Evolutionary conservation across 1,139 yeast species (phyloP).

Genomic region (Diutina rugosa): DNA sequence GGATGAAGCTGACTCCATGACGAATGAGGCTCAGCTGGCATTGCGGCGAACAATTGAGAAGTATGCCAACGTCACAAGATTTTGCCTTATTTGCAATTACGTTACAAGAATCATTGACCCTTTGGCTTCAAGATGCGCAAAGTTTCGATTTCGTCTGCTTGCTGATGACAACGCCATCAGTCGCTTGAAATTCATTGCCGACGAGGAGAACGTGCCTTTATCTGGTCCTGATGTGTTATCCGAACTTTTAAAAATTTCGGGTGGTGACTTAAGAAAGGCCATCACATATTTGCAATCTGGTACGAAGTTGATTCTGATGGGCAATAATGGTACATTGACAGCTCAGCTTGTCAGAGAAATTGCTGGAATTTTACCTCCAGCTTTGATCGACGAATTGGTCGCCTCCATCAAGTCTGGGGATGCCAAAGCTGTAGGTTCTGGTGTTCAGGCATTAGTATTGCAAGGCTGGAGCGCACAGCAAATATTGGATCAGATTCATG

Average conservation of each 20-base stretch:
- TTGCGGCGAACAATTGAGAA: constrained; percentile 94
- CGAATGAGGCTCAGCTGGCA: constrained; percentile 96
- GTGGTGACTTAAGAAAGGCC: constrained; percentile 89
- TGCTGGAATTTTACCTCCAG: constrained; percentile 74
- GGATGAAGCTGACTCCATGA: constrained; percentile 98
- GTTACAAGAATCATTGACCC: constrained; percentile 96
- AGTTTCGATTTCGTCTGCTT: constrained; percentile 76
- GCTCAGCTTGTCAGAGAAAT: constrained; percentile 47
- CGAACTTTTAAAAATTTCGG: constrained; percentile 48
- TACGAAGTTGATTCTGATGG: constrained; percentile 40
- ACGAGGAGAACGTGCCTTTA: constrained; percentile 37
- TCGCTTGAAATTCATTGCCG: constrained; percentile 51
- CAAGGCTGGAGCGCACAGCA: constrained; percentile 88
- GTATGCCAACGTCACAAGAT: constrained; percentile 81
- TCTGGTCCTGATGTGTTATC: constrained; percentile 39
- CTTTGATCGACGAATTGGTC: constrained; percentile 32
- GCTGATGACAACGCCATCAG: constrained; percentile 58
- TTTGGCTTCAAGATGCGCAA: constrained; percentile 88
- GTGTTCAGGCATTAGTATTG: constrained; percentile 42
- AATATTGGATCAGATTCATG: constrained; percentile 70
- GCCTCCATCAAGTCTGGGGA: constrained; percentile 25
- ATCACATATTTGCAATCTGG: constrained; percentile 87
- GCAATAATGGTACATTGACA: constrained; percentile 16
- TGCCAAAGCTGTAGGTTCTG: constrained; percentile 21
- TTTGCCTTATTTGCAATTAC: constrained; percentile 88